These are phyloP conservation scores for Bruguiera gymnorhiza DNA, from an alignment of 345 rosid genomes.

Conservation along the genomic window DNA sequence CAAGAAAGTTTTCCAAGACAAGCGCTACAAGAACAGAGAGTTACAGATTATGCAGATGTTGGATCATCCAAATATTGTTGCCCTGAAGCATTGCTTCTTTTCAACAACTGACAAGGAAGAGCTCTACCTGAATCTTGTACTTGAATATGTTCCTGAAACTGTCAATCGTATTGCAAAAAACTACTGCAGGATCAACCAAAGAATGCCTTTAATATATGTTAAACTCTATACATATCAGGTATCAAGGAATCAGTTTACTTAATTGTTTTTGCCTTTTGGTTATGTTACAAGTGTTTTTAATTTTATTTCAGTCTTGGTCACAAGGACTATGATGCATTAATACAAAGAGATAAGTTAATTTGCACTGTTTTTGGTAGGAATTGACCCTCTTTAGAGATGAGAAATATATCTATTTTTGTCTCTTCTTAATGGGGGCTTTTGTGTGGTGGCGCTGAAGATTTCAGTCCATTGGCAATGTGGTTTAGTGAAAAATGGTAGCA, in stretches of 20 bases:
- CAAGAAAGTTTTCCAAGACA: constrained; percentile 97
- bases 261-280: neutral
- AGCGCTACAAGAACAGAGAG: constrained; percentile 95
- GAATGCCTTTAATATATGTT: constrained; percentile 91
- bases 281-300: too few relatives aligned
- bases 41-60: constrained; percentile 89
- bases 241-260: constrained; percentile 11
- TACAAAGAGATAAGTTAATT: too few relatives aligned
- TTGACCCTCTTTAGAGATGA: too few relatives aligned
- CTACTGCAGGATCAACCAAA: constrained; percentile 74
- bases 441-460: too few relatives aligned
- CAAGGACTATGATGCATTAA: too few relatives aligned
- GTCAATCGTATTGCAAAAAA: constrained; percentile 70
- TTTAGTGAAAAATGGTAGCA: too few relatives aligned
- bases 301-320: too few relatives aligned
- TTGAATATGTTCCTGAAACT: constrained; percentile 94
- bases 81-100: constrained; percentile 85
- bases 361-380: too few relatives aligned
- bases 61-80: constrained; percentile 86
- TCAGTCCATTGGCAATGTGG: too few relatives aligned
- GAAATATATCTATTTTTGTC: too few relatives aligned
- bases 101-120: constrained; percentile 94
- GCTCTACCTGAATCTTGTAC: constrained; percentile 91
- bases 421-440: too few relatives aligned
- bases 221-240: constrained; percentile 97